Percentiles rank a stretch among this genome's conserved stretches.
phyloP scores from a whole-genome alignment of 805 yeast species.

The Blastobotrys americana region DNA sequence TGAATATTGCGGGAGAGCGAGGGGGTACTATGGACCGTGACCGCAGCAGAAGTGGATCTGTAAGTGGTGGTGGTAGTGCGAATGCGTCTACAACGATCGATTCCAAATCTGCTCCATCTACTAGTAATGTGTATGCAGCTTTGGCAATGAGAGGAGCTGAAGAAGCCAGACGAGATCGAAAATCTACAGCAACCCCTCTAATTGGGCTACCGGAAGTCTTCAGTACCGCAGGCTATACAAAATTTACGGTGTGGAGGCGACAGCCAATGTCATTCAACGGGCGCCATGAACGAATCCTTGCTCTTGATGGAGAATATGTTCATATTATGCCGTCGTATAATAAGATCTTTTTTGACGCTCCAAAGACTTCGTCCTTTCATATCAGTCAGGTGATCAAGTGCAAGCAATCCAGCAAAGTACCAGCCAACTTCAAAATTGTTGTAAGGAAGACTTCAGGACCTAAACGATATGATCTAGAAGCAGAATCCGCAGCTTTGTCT shows the following conservation, averaged over 20 bases:
- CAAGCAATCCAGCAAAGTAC: slow-evolving; percentile 70
- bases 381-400: slow-evolving; percentile 66
- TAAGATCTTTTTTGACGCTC: slow-evolving; percentile 58
- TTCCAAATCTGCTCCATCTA: slow-evolving; percentile 3
- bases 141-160: slow-evolving; percentile 14
- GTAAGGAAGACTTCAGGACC: slow-evolving; percentile 60
- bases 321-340: slow-evolving; percentile 84
- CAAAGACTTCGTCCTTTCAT: slow-evolving; percentile 83
- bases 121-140: slow-evolving; percentile 9
- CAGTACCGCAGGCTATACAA: slow-evolving; percentile 56
- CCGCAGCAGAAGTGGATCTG: background rate
- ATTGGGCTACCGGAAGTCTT: slow-evolving; percentile 18
- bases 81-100: background rate
- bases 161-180: slow-evolving; percentile 6
- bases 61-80: too few species aligned
- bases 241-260: slow-evolving; percentile 82
- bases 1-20: slow-evolving; percentile 24
- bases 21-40: too few species aligned
- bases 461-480: slow-evolving; percentile 84
- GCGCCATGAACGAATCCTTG: slow-evolving; percentile 73
- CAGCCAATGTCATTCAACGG: slow-evolving; percentile 78
- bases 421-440: slow-evolving; percentile 73
- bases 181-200: slow-evolving; percentile 3
- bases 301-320: slow-evolving; percentile 90
- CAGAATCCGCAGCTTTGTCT: slow-evolving; percentile 52